phyloP scores from a whole-genome alignment of 257 asterid genomes.

The Solanum chiquidenum region DNA sequence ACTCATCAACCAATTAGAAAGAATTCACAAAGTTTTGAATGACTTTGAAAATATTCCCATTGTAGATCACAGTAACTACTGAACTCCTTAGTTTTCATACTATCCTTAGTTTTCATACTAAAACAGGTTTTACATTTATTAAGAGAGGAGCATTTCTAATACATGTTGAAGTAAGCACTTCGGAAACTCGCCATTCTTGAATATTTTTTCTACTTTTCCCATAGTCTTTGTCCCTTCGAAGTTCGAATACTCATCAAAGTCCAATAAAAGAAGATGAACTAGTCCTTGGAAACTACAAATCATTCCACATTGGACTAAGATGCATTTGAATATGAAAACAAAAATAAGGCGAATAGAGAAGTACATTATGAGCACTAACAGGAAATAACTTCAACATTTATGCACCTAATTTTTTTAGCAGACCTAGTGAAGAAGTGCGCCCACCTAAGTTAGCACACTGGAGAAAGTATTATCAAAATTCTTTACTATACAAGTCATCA shows the following conservation, averaged over 20 bases:
- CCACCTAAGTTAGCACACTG: too few species aligned
- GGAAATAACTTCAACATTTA: neutral
- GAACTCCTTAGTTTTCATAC: neutral
- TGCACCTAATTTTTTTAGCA: neutral
- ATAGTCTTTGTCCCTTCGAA: neutral
- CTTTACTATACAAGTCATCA: too few species aligned
- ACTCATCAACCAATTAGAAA: neutral
- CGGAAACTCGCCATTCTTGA: neutral
- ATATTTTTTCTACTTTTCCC: neutral
- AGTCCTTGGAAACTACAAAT: neutral
- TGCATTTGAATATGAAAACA: neutral
- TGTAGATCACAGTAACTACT: neutral
- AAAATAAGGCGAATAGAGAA: neutral
- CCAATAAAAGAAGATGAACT: neutral
- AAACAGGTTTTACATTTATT: neutral
- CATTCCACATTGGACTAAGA: neutral
- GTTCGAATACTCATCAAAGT: neutral
- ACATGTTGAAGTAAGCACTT: neutral
- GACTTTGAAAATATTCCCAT: neutral
- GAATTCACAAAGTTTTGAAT: neutral
- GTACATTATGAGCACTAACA: neutral
- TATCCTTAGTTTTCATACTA: neutral
- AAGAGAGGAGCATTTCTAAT: neutral
- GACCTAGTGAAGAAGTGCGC: too few species aligned
- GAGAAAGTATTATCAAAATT: too few species aligned